A percentile compares a stretch with the other conserved stretches of the same genome.
Evolutionary conservation across 306 rosid genomes (phyloP).

Genomic region (Medicago truncatula): DNA sequence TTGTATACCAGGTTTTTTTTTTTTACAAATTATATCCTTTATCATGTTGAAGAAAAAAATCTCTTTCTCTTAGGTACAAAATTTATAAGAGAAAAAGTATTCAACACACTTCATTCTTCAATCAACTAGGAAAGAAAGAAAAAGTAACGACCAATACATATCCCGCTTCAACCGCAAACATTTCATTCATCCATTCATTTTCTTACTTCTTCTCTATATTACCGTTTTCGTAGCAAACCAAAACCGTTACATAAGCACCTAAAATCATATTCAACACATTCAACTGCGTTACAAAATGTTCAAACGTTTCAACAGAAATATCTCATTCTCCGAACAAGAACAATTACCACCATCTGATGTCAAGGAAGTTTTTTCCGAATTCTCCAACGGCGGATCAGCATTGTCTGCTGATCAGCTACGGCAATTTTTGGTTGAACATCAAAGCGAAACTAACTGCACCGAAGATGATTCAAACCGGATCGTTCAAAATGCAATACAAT

Average conservation of each 20-base stretch:
- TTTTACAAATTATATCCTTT: too few species aligned
- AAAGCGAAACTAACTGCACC: slow-evolving; percentile 53
- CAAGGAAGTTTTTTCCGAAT: slow-evolving; percentile 52
- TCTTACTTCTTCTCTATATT: background rate
- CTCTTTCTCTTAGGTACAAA: too few species aligned
- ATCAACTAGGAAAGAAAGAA: background rate
- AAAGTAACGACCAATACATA: background rate
- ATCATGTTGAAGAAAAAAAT: too few species aligned
- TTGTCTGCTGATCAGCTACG: slow-evolving; percentile 66
- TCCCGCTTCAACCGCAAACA: slow-evolving; percentile 2
- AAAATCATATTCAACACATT: slow-evolving; percentile 19
- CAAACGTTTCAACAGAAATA: slow-evolving; percentile 68
- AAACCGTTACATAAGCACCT: slow-evolving; percentile 22
- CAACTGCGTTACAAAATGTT: slow-evolving; percentile 64
- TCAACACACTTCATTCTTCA: too few species aligned
- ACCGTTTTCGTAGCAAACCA: background rate
- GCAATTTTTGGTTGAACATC: slow-evolving; percentile 59
- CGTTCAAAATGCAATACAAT: slow-evolving; percentile 42
- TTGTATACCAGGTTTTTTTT: too few species aligned
- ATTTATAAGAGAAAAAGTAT: too few species aligned
- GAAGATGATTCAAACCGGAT: slow-evolving; percentile 47
- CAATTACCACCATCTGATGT: slow-evolving; percentile 70
- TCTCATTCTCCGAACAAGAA: slow-evolving; percentile 52
- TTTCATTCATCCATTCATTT: slow-evolving; percentile 32
- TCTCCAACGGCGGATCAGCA: slow-evolving; percentile 42